Conservation (phyloP, 805 yeast species). For the Candida peoriensis region DNA sequence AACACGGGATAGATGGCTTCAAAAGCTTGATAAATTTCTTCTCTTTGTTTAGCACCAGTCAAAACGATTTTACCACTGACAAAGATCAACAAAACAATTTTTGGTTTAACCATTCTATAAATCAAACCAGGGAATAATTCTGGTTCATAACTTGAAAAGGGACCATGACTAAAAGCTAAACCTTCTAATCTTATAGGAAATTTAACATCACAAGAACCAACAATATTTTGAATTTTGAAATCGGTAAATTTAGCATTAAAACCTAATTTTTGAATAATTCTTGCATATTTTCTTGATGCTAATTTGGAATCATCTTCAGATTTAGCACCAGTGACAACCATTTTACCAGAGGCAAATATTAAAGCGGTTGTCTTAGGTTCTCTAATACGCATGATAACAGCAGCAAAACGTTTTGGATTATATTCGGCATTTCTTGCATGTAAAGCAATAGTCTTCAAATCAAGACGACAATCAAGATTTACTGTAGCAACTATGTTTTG, state of each 20-base stretch:
- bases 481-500: slow-evolving; percentile 98
- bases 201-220: slow-evolving; percentile 97
- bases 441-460: slow-evolving; percentile 92
- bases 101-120: slow-evolving; percentile 99
- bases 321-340: slow-evolving; percentile 99
- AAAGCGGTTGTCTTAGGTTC: slow-evolving; percentile 98
- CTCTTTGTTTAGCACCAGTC: slow-evolving; percentile 98
- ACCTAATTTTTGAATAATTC: slow-evolving; percentile 96
- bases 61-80: slow-evolving; percentile 96
- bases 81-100: slow-evolving; percentile 90
- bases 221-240: slow-evolving; percentile 96
- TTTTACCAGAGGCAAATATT: slow-evolving; percentile 97
- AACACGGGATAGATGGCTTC: slow-evolving; percentile 98
- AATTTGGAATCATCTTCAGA: slow-evolving; percentile 98
- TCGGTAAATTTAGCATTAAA: slow-evolving; percentile 97
- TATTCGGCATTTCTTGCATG: slow-evolving; percentile 99
- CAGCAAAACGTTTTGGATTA: slow-evolving; percentile 98
- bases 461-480: slow-evolving; percentile 91
- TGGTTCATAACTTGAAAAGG: slow-evolving; percentile 97
- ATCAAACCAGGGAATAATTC: slow-evolving; percentile 97
- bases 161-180: slow-evolving; percentile 95
- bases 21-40: slow-evolving; percentile 96
- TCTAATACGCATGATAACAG: slow-evolving; percentile 98
- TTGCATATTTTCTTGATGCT: slow-evolving; percentile 95
- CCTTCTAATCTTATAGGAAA: slow-evolving; percentile 98